Evolutionary conservation across 1,284 basidiomycete species (phyloP), one percentile per base, ranked within the genome.

Genomic region (Trichosporon coremiiforme): DNA sequence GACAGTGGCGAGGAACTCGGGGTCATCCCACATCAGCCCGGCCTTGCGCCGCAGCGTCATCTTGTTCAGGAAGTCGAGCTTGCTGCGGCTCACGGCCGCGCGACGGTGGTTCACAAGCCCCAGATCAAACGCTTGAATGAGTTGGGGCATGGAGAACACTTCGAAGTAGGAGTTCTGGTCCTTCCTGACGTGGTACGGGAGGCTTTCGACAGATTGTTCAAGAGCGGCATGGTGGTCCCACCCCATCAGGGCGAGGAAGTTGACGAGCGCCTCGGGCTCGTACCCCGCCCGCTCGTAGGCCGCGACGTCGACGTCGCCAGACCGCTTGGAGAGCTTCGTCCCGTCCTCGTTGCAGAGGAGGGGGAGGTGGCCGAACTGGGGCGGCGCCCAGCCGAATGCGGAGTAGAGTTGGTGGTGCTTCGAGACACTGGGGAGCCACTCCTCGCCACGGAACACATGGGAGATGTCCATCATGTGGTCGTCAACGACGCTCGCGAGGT

Each of bases 391-490:
- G 0, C 87, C 88, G 7, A 99, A 87, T 2, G 90, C 90, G 3
- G 90, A 86, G 79, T 98, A 99, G 15, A 99, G 85, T 75, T 93
- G 91, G 13, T 98, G 87, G 81, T 99, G 96, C 50, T 97, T 88
- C 0, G 94, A 92, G n/a, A 96, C 87, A 0, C 94, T 97, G 0
- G 94, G 91, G 0, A 98, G 86, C 97, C 97, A 99, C 87, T 99
- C 96, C 90, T 98, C 96, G 55, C 97, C 97, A 22, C 97, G 88
- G 0, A 99, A 84, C 2, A 99, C 95, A 82, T 99, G 96, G 0
- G 94, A 93, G 60, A 99, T 94, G 0, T 89, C 89, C 97, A 99
- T 99, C 75, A 91, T 89, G 77, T 94, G 89, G 83, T 99, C 97
- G 75, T 99, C 97, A 0, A 97, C 93, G 0, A 99, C 93, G 36